Evolutionary conservation across 176 grass and related monocot species (phyloP).

Genomic region (Ampelocalamus luodianensis): DNA sequence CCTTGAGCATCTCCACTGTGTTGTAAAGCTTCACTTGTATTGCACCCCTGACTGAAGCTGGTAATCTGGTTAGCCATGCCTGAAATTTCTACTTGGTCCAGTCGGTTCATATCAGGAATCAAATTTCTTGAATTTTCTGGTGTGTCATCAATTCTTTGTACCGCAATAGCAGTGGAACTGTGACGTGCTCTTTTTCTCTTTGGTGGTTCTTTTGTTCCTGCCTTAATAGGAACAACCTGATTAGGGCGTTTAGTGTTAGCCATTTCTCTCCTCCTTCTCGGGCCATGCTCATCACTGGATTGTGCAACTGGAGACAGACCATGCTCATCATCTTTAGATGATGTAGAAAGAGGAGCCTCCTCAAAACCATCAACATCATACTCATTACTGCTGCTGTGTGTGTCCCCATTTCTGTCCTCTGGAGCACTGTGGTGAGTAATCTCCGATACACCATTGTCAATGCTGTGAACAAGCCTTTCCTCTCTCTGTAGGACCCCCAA

Average conservation of each 20-base stretch:
- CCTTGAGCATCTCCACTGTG: conserved; percentile 51
- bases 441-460: conserved; percentile 67
- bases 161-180: conserved; percentile 22
- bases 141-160: conserved; percentile 37
- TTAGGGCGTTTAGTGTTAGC: conserved; percentile 5
- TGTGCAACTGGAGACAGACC: conserved; percentile 43
- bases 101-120: conserved; percentile 70
- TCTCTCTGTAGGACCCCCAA: conserved; percentile 78
- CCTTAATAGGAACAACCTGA: conserved; percentile 41
- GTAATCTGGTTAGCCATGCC: conserved; percentile 44
- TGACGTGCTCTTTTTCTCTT: conserved; percentile 57
- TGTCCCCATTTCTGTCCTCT: conserved; percentile 51
- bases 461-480: conserved; percentile 65
- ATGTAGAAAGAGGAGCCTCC: conserved; percentile 62
- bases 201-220: conserved; percentile 38
- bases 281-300: conserved; percentile 37
- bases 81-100: conserved; percentile 48
- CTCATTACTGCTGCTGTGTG: conserved; percentile 71
- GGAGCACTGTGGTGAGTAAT: conserved; percentile 53
- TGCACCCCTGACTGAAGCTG: conserved; percentile 44
- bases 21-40: conserved; percentile 40
- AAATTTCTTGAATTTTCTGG: conserved; percentile 55
- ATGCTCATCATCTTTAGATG: conserved; percentile 77
- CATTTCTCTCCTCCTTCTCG: conserved; percentile 29
- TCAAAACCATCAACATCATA: conserved; percentile 87